Evolutionary conservation across 768 basidiomycete species (phyloP).

Genomic region (Trametes maxima): DNA sequence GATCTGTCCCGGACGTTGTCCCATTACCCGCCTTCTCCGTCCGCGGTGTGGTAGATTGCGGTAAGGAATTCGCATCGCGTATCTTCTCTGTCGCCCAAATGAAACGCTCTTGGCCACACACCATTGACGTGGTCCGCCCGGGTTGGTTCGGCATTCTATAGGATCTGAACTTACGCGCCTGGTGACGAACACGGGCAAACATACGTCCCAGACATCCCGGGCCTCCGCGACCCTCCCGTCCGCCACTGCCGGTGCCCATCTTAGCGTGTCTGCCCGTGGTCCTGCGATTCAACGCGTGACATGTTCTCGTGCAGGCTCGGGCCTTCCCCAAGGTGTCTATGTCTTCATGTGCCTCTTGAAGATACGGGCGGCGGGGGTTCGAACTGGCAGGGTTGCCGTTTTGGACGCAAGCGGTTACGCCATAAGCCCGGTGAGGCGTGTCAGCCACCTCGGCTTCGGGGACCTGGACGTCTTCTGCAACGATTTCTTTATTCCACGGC

Average conservation of each 20-base stretch:
- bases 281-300: slow-evolving; percentile 17
- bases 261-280: neutral
- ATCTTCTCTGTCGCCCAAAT: neutral
- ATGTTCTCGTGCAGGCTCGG: slow-evolving; percentile 18
- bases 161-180: slow-evolving; percentile 4
- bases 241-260: slow-evolving; percentile 1
- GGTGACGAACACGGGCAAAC: neutral
- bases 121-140: neutral
- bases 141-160: slow-evolving; percentile 5
- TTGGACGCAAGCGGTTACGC: slow-evolving; percentile 7
- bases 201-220: slow-evolving; percentile 1
- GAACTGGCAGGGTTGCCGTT: neutral
- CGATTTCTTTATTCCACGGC: neutral
- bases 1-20: neutral
- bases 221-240: neutral
- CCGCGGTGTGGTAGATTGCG: neutral
- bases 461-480: neutral
- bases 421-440: neutral
- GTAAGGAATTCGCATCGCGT: slow-evolving; percentile 2
- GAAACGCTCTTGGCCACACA: neutral
- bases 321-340: slow-evolving; percentile 6
- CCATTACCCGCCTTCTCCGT: neutral
- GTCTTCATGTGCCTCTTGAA: slow-evolving; percentile 7
- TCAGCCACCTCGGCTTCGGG: neutral
- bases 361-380: neutral